A percentile compares a stretch with the other conserved stretches of the same genome.
Conservation (phyloP, 1,139 yeast genomes). For the Hyphopichia burtonii region DNA sequence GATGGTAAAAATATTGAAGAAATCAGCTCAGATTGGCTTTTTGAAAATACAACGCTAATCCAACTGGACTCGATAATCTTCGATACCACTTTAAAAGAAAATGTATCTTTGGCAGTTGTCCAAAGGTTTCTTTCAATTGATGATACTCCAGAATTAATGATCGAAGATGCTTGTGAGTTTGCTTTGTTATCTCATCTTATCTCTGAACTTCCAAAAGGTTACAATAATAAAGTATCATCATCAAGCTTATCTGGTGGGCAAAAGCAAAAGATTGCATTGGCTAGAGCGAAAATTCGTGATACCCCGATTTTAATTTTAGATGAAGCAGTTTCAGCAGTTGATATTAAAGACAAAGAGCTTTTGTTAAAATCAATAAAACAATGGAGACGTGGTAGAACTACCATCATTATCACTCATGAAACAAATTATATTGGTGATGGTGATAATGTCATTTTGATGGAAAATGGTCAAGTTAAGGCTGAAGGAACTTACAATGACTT, state of each 20-base stretch:
- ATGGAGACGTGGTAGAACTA: constrained; percentile 71
- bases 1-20: constrained; percentile 50
- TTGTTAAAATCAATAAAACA: constrained; percentile 49
- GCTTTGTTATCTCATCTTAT: constrained; percentile 52
- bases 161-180: constrained; percentile 51
- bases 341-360: constrained; percentile 42
- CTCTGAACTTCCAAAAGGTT: constrained; percentile 48
- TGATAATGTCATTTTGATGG: constrained; percentile 59
- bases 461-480: constrained; percentile 53
- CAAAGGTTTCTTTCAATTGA: constrained; percentile 20
- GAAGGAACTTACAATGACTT: constrained; percentile 7
- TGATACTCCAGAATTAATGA: constrained; percentile 19
- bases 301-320: constrained; percentile 77
- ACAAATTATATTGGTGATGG: constrained; percentile 49
- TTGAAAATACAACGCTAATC: constrained; percentile 64
- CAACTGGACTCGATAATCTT: constrained; percentile 72
- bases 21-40: constrained; percentile 53
- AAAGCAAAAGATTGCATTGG: constrained; percentile 75
- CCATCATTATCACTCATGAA: constrained; percentile 82
- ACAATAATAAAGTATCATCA: constrained; percentile 50
- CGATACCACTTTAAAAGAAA: constrained; percentile 60
- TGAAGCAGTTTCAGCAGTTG: constrained; percentile 84
- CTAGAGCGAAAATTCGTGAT: constrained; percentile 74
- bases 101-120: constrained; percentile 51
- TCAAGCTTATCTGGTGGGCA: constrained; percentile 89